Percentiles rank a stretch among this genome's conserved stretches.
Conservation (phyloP, 345 rosid species). For the Linum tenue region DNA sequence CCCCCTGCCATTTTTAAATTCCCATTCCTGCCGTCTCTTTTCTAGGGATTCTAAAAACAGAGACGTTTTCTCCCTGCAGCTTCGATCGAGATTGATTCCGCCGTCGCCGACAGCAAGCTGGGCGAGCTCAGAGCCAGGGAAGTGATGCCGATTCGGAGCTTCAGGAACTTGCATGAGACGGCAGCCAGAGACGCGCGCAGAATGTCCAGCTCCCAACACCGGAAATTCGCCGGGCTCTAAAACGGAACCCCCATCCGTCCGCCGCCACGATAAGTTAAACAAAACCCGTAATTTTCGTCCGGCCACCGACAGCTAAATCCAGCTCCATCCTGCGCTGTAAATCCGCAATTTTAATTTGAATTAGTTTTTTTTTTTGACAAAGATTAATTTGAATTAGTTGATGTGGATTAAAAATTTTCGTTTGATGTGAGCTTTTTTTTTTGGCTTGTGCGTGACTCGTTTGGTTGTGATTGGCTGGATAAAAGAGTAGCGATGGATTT, state of each 20-base stretch:
- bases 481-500: too few relatives aligned
- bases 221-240: slow-evolving; percentile 67
- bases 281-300: too few relatives aligned
- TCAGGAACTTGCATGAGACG: slow-evolving; percentile 56
- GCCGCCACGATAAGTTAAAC: neutral
- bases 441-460: too few relatives aligned
- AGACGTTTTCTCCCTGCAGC: slow-evolving; percentile 13
- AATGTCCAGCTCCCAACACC: slow-evolving; percentile 28
- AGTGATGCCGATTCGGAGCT: slow-evolving; percentile 48
- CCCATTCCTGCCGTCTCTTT: neutral
- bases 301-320: too few relatives aligned
- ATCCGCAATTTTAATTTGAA: too few relatives aligned
- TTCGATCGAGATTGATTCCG: slow-evolving; percentile 26
- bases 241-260: neutral
- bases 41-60: neutral
- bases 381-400: too few relatives aligned
- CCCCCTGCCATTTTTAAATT: neutral
- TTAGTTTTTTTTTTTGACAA: too few relatives aligned
- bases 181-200: slow-evolving; percentile 13
- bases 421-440: too few relatives aligned
- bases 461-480: too few relatives aligned
- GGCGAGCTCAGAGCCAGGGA: slow-evolving; percentile 35
- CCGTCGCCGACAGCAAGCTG: slow-evolving; percentile 16
- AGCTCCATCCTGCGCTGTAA: too few relatives aligned
- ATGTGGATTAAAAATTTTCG: too few relatives aligned